phyloP scores from a whole-genome alignment of 768 basidiomycete species.

The Xerocomus spinulosus region DNA sequence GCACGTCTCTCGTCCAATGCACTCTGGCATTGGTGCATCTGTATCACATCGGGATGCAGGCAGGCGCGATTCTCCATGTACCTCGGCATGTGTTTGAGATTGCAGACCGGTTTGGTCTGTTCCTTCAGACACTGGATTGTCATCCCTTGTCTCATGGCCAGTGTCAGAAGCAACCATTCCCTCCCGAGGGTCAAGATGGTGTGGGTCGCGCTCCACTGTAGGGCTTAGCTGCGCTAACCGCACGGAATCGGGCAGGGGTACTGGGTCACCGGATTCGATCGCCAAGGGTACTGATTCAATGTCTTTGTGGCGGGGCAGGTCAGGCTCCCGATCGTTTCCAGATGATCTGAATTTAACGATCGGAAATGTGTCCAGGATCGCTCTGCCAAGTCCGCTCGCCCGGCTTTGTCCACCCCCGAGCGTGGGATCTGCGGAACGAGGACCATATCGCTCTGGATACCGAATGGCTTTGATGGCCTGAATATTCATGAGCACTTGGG shows the following conservation, averaged over 20 bases:
- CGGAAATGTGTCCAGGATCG: conserved; percentile 95
- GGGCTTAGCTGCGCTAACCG: conserved; percentile 7
- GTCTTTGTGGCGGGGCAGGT: conserved; percentile 27
- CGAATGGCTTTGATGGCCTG: conserved; percentile 81
- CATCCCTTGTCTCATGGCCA: not conserved
- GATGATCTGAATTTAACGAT: conserved; percentile 74
- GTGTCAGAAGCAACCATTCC: not conserved
- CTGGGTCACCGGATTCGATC: not conserved
- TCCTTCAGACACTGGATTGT: conserved; percentile 2
- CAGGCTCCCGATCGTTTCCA: conserved; percentile 9
- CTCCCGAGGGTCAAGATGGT: not conserved
- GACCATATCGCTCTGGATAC: conserved; percentile 90
- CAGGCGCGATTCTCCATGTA: not conserved
- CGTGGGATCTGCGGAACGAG: conserved; percentile 42
- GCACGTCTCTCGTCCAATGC: conserved; percentile 81
- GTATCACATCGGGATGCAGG: conserved; percentile 9
- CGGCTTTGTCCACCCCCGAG: conserved; percentile 51
- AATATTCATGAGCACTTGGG: conserved; percentile 2
- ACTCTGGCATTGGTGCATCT: conserved; percentile 52
- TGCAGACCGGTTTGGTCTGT: conserved; percentile 2
- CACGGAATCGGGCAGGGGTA: conserved; percentile 7
- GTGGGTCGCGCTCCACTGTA: not conserved
- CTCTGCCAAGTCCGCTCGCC: conserved; percentile 81
- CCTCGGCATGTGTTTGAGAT: not conserved
- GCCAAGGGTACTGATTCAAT: conserved; percentile 22